Percentiles rank a stretch among this genome's conserved stretches.
phyloP scores from a whole-genome alignment of 1,284 basidiomycete species.

The Omphalotus olearius region DNA sequence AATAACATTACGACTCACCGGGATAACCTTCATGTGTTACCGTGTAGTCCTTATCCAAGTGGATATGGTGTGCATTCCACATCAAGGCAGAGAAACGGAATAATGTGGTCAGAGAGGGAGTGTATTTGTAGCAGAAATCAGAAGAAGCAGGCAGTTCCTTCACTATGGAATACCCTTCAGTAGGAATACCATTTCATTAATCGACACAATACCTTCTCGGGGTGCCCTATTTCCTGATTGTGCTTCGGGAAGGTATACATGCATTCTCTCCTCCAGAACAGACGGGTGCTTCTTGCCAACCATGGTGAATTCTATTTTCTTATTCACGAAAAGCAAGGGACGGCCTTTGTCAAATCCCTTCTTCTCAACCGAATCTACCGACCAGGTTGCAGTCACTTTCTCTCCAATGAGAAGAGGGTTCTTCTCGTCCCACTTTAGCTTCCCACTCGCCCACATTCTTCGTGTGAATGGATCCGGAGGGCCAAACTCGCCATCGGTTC shows the following conservation, averaged over 20 bases:
- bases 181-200: background rate
- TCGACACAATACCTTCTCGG: conserved; percentile 36
- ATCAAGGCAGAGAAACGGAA: conserved; percentile 85
- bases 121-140: conserved; percentile 62
- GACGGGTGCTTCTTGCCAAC: conserved; percentile 38
- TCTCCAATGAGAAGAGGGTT: conserved; percentile 53
- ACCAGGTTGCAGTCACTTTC: conserved; percentile 45
- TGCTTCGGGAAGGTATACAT: conserved; percentile 60
- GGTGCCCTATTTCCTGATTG: conserved; percentile 16
- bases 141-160: conserved; percentile 41
- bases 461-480: conserved; percentile 73
- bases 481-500: conserved; percentile 67
- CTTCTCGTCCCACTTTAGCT: conserved; percentile 56
- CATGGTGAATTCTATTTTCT: conserved; percentile 48
- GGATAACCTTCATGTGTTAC: conserved; percentile 68
- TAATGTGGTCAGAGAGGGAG: conserved; percentile 65
- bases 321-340: conserved; percentile 79
- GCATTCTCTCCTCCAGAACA: conserved; percentile 65
- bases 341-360: conserved; percentile 56
- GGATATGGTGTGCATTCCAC: conserved; percentile 75
- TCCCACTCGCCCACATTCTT: conserved; percentile 84
- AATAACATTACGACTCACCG: conserved; percentile 39
- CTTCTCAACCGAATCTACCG: conserved; percentile 54
- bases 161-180: conserved; percentile 31
- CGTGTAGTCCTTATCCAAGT: conserved; percentile 70